phyloP scores from a whole-genome alignment of 2,329 filamentous ascomycete species.

The Fusarium avenaceum region DNA sequence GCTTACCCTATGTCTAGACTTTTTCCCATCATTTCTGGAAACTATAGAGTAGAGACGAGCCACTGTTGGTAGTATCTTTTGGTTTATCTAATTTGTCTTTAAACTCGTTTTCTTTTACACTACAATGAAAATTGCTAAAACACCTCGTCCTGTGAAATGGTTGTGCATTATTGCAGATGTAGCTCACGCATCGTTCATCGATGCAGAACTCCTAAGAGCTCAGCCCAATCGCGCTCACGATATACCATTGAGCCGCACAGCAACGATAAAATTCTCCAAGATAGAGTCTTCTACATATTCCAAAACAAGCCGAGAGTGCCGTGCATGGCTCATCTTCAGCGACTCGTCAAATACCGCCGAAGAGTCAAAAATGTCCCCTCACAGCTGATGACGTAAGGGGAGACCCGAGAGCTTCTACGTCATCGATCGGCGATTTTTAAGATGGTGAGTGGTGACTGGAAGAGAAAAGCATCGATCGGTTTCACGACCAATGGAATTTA shows the following conservation, averaged over 20 bases:
- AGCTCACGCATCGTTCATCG: too few species aligned
- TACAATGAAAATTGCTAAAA: too few species aligned
- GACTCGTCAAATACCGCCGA: background rate
- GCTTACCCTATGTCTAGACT: background rate
- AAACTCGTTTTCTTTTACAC: too few species aligned
- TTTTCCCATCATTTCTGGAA: background rate
- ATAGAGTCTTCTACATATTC: background rate
- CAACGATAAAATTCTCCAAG: background rate
- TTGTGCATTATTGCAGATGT: too few species aligned
- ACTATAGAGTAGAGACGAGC: too few species aligned
- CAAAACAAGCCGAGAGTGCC: too few species aligned
- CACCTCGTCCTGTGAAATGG: too few species aligned
- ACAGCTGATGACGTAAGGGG: background rate
- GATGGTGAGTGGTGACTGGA: background rate
- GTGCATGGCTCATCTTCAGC: background rate
- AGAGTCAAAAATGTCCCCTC: background rate
- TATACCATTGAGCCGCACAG: background rate
- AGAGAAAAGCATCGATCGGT: background rate
- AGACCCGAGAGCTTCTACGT: background rate
- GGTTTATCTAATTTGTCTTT: too few species aligned
- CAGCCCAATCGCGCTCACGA: too few species aligned
- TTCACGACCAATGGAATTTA: background rate
- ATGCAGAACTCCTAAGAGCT: too few species aligned
- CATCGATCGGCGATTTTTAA: conserved; percentile 3
- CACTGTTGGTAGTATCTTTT: too few species aligned